Base-by-base conservation (phyloP, 139 green algal genomes). In the Diplosphaera chodatii region DNA sequence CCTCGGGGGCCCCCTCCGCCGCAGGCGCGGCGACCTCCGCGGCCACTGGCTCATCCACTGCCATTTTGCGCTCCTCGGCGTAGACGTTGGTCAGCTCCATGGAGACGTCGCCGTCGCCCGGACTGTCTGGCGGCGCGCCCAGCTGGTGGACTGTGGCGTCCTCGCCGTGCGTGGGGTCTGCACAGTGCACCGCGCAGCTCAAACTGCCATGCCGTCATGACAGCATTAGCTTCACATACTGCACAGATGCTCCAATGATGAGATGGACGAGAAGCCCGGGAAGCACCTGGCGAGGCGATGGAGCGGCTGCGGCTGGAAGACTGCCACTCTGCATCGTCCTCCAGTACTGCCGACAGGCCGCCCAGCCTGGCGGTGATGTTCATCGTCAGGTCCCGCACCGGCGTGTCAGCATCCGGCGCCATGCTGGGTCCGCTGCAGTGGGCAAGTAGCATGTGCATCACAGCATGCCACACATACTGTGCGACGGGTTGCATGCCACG, bases 351-450 rank as follows among this genome's bases (percentile, higher is more conserved):
- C 1, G 80, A 87, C 32, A 94, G 77, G n/a, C 77, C 82, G 4
- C 87, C 85, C n/a, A 94, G 68, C 27, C 77, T 79, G 5, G 81
- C 80, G 27, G 89, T 94, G 70, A 94, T 91, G 75, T 89, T 89
- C 20, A 64, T 40, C 0, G 87, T 88, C 64, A 55, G 74, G 56
- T 79, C 78, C 23, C 55, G 63, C 27, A 29, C 59, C 41, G 40
- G 59, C 32, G 40, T 48, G 40, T 69, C 16, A 6, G 66, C 37
- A 40, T 18, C 48, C 32, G 59, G 70, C 3, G 34, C 66, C 77
- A 77, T 64, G 48, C 64, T 48, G 48, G n/a, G 59, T 55, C 37
- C 63, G n/a, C 48, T 25, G 37, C 37, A 48, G 37, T 20, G 10
- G 37, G n/a, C n/a, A n/a, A n/a, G n/a, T n/a, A n/a, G n/a, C n/a